Conservation (phyloP, 2,329 filamentous ascomycete species). For the Dactylella cylindrospora region DNA sequence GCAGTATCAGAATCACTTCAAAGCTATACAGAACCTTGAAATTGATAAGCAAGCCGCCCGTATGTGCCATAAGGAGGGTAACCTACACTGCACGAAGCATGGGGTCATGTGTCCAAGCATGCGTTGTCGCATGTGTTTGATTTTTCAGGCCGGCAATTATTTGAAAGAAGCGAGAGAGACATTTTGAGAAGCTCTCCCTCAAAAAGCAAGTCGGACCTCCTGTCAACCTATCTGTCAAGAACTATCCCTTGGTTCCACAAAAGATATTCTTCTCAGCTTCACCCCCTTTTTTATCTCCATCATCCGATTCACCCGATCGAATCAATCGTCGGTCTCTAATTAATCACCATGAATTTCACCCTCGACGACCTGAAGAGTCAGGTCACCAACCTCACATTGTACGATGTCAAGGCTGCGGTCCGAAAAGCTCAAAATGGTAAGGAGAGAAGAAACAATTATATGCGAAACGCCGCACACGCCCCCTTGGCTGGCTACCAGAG, state of each 20-base stretch:
- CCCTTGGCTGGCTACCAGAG: neutral
- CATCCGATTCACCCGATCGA: neutral
- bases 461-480: neutral
- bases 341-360: constrained; percentile 48
- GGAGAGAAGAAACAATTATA: constrained; percentile 11
- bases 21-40: too few relatives aligned
- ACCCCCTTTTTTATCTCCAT: constrained; percentile 1
- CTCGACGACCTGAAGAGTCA: constrained; percentile 79
- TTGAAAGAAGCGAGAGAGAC: constrained; percentile 24
- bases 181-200: constrained; percentile 45
- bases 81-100: too few relatives aligned
- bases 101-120: too few relatives aligned
- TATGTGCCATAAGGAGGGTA: too few relatives aligned
- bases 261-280: neutral
- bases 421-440: constrained; percentile 95
- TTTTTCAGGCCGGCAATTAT: too few relatives aligned
- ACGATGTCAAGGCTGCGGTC: constrained; percentile 92
- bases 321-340: constrained; percentile 1
- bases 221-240: constrained; percentile 24
- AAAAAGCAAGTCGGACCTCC: constrained; percentile 23
- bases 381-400: constrained; percentile 88
- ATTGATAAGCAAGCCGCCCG: too few relatives aligned
- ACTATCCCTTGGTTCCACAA: neutral
- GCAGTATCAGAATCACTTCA: too few relatives aligned
- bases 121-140: constrained; percentile 34